Conservation (phyloP, 345 rosid species). For the Hibiscus syriacus region DNA sequence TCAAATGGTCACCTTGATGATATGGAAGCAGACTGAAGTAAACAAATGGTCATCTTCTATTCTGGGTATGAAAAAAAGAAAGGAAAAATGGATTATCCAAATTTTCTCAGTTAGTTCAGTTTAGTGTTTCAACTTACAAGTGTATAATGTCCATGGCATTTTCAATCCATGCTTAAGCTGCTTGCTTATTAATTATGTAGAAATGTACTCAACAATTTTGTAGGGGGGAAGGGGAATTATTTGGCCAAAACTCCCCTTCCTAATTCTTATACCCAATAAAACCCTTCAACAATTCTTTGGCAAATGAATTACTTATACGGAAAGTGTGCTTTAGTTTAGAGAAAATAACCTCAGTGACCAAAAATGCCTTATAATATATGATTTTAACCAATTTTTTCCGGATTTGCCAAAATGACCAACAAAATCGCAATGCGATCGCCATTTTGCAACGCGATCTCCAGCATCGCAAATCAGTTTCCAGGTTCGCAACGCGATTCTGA, state of each 20-base stretch:
- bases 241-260: neutral
- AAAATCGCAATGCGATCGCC: too few species aligned
- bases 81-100: neutral
- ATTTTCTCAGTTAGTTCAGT: neutral
- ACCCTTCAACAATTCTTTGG: too few species aligned
- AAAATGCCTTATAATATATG: too few species aligned
- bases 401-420: too few species aligned
- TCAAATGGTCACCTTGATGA: conserved; percentile 96
- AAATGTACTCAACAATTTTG: conserved; percentile 5
- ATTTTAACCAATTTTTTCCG: too few species aligned
- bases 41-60: too few species aligned
- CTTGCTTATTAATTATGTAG: neutral
- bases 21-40: conserved; percentile 96
- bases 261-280: neutral
- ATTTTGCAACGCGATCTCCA: too few species aligned
- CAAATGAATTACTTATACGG: neutral
- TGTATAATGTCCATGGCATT: neutral
- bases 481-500: too few species aligned
- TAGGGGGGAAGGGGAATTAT: too few species aligned
- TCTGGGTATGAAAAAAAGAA: conserved; percentile 55
- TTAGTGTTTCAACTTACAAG: neutral
- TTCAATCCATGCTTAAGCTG: neutral
- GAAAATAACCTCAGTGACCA: too few species aligned
- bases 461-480: too few species aligned
- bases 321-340: too few species aligned